These are phyloP conservation scores for Globisporangium uncinulatum DNA, from an alignment of 352 stramenopile genomes.

Conservation along the genomic window DNA sequence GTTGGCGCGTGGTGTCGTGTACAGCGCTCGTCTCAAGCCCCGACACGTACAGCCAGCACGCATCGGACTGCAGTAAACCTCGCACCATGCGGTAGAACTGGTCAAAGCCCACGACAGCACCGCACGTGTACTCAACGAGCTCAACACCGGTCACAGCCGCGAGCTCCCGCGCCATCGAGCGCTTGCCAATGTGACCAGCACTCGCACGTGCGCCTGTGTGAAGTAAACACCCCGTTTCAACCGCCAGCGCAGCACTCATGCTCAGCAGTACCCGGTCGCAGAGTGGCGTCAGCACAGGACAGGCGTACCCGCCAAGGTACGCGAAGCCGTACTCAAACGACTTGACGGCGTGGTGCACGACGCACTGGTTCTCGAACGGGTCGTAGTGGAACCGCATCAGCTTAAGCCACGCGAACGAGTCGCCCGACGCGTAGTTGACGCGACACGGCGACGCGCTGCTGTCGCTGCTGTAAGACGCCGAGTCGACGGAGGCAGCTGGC, in stretches of 20 bases:
- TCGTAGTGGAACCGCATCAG: conserved; percentile 60
- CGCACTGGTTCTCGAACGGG: conserved; percentile 42
- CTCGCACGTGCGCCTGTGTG: conserved; percentile 18
- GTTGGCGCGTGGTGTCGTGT: conserved; percentile 6
- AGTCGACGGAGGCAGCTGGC: conserved; percentile 8
- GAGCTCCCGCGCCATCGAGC: conserved; percentile 38
- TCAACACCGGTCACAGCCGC: conserved; percentile 38
- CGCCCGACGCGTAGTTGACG: conserved; percentile 35
- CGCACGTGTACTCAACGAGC: conserved; percentile 33
- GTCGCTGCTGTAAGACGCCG: conserved; percentile 6
- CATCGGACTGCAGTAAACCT: conserved; percentile 32
- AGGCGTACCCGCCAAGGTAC: conserved; percentile 39
- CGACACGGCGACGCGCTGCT: conserved; percentile 28
- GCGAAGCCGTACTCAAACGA: conserved; percentile 60
- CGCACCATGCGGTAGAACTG: conserved; percentile 36
- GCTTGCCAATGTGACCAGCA: conserved; percentile 27
- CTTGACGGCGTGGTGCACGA: conserved; percentile 54
- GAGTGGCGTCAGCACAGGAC: conserved; percentile 46
- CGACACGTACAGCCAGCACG: conserved; percentile 35
- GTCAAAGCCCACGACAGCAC: conserved; percentile 20
- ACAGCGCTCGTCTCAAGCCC: conserved; percentile 22
- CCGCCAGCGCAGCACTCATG: conserved; percentile 46
- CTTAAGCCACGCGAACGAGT: conserved; percentile 59
- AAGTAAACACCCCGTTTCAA: conserved; percentile 45
- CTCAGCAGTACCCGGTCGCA: conserved; percentile 49